Base-by-base conservation (phyloP, 495 filamentous ascomycete species). In the Aspergillus campestris region DNA sequence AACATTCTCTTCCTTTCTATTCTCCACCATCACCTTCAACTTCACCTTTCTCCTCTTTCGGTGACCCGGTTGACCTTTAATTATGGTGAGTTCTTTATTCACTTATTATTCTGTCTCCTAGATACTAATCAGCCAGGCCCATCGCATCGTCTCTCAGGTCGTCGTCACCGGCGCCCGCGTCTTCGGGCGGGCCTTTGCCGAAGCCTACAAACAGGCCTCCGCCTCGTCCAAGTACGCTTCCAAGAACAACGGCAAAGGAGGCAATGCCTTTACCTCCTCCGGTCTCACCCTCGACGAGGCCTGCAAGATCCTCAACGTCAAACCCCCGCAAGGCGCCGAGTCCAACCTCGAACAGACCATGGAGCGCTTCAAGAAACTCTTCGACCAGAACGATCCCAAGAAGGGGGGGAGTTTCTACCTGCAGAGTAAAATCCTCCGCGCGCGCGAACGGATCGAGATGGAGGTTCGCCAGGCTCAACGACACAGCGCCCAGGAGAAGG, bases 381-480 rank as follows among this genome's bases (percentile, higher is more conserved):
- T 97, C 63, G 94, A 97, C 58, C 60, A 74, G 49, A 98, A 98
- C 67, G 87, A 97, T 44, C 91, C 92, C 18, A 73, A 89, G 61
- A 95, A 95, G 61, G 92, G 92, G 28, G 92, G 92, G 10, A 95
- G 89, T 58, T 97, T 98, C 61, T 98, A 98, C 63, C 73, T 98
- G 43, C 92, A 98, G 69, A 97, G 94, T 69, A 98, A 98, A 66
- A 78, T 98, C 35, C 66, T 97, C 43, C 71, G 92, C 44, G 92
- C 92, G 38, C 75, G 91, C 35, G 89, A 98, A 66, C 73, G 92
- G 49, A 84, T 97, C 71, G 92, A 97, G 68, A 73, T 83, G 56
- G 92, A 97, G 65, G 55, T 74, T 30, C 64, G 68, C 38, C 58
- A 73, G 48, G 73, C 70, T 8, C 70, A 72, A 52, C 69, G 69